These are phyloP conservation scores for Claviceps sp. DNA, from an alignment of 2,329 filamentous ascomycete species.

Conservation along the genomic window DNA sequence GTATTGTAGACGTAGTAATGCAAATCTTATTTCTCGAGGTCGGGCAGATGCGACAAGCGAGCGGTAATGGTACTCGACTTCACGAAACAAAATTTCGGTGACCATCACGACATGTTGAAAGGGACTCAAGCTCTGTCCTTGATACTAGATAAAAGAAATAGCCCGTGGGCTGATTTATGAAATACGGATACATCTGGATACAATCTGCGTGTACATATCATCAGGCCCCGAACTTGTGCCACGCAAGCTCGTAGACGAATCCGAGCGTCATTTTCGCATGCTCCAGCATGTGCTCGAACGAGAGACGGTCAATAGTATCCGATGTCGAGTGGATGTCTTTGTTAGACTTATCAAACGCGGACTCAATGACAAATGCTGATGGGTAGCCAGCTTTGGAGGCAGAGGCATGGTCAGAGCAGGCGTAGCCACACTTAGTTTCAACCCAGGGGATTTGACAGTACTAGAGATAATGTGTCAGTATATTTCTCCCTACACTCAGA, in stretches of 20 bases:
- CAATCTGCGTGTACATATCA: neutral
- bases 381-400: slow-evolving; percentile 64
- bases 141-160: too few species aligned
- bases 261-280: slow-evolving; percentile 76
- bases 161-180: too few species aligned
- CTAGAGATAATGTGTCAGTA: slow-evolving; percentile 18
- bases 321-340: slow-evolving; percentile 58
- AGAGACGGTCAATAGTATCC: slow-evolving; percentile 57
- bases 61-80: too few species aligned
- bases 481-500: too few species aligned
- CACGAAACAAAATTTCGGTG: too few species aligned
- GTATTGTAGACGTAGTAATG: too few species aligned
- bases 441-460: slow-evolving; percentile 85
- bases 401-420: slow-evolving; percentile 63
- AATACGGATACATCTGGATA: too few species aligned
- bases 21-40: too few species aligned
- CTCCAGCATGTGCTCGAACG: slow-evolving; percentile 84
- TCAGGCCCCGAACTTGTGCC: slow-evolving; percentile 44
- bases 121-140: too few species aligned
- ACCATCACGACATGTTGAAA: too few species aligned
- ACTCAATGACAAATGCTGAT: slow-evolving; percentile 64
- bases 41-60: too few species aligned
- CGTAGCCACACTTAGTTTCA: slow-evolving; percentile 80
- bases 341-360: slow-evolving; percentile 51
- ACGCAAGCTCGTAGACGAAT: slow-evolving; percentile 72